Conservation (phyloP, 2,329 filamentous ascomycete genomes). For the Trichoderma pleuroti region DNA sequence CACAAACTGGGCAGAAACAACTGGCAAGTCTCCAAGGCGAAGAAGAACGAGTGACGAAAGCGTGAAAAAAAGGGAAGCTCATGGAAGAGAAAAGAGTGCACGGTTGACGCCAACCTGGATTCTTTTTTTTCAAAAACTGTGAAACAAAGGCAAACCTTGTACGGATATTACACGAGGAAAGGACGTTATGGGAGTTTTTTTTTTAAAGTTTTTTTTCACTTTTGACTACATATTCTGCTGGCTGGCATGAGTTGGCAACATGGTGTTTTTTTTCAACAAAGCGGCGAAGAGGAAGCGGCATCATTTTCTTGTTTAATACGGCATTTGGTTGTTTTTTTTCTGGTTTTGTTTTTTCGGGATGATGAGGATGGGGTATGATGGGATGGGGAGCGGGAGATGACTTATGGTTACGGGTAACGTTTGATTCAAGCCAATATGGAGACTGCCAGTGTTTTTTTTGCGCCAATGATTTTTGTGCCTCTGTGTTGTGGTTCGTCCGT, state of each 20-base stretch:
- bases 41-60: not conserved
- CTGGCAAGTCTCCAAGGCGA: not conserved
- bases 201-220: not conserved
- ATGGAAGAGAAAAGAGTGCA: not conserved
- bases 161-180: conserved; percentile 13
- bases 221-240: not conserved
- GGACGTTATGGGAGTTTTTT: conserved; percentile 9
- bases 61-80: not conserved
- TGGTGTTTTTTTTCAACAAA: not conserved
- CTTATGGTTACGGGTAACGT: not conserved
- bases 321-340: not conserved
- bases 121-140: not conserved
- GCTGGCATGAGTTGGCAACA: not conserved
- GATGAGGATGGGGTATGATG: conserved; percentile 1
- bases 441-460: not conserved
- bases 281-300: not conserved
- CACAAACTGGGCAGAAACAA: not conserved
- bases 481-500: not conserved
- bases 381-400: not conserved
- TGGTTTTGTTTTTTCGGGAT: not conserved
- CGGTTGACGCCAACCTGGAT: not conserved
- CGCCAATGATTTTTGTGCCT: not conserved
- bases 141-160: not conserved
- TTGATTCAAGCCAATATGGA: conserved; percentile 7
- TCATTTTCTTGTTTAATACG: not conserved